A percentile compares a stretch with the other conserved stretches of the same genome.
Evolutionary conservation across 2,329 filamentous ascomycete species (phyloP).

Genomic region (Penicillium sp.): DNA sequence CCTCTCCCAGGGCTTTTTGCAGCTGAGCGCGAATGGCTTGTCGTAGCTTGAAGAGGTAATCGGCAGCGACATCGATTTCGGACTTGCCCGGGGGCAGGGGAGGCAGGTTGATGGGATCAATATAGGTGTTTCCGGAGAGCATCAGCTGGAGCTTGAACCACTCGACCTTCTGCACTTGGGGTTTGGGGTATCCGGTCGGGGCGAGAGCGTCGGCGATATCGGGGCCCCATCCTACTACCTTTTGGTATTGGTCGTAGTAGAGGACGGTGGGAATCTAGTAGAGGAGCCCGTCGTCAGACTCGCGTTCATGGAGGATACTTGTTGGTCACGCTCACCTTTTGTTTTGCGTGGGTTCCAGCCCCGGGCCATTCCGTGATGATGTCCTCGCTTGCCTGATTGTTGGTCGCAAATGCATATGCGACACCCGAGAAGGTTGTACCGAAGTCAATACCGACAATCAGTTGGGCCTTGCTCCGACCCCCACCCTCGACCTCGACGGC

Average conservation of each 20-base stretch:
- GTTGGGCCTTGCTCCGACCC: constrained; percentile 87
- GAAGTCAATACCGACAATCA: constrained; percentile 99
- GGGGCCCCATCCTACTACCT: constrained; percentile 98
- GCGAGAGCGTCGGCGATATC: constrained; percentile 97
- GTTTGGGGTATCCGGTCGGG: constrained; percentile 95
- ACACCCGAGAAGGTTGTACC: constrained; percentile 98
- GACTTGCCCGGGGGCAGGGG: constrained; percentile 97
- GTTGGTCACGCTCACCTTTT: constrained; percentile 67
- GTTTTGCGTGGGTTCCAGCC: constrained; percentile 94
- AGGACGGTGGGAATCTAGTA: constrained; percentile 88
- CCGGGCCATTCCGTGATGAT: constrained; percentile 99
- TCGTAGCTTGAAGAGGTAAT: constrained; percentile 96
- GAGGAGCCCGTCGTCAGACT: background rate
- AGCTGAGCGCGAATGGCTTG: constrained; percentile 95
- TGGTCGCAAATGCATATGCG: constrained; percentile 88
- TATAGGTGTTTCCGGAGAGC: constrained; percentile 98
- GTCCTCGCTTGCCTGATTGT: constrained; percentile 96
- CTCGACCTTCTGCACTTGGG: constrained; percentile 96
- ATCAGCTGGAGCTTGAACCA: constrained; percentile 99
- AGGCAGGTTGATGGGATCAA: constrained; percentile 97
- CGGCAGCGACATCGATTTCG: constrained; percentile 98
- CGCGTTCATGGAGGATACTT: background rate
- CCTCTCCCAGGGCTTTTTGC: constrained; percentile 93
- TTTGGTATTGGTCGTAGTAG: constrained; percentile 99
- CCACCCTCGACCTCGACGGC: constrained; percentile 76